phyloP scores from a whole-genome alignment of 305 asterid genomes.

The Fraxinus sp. region DNA sequence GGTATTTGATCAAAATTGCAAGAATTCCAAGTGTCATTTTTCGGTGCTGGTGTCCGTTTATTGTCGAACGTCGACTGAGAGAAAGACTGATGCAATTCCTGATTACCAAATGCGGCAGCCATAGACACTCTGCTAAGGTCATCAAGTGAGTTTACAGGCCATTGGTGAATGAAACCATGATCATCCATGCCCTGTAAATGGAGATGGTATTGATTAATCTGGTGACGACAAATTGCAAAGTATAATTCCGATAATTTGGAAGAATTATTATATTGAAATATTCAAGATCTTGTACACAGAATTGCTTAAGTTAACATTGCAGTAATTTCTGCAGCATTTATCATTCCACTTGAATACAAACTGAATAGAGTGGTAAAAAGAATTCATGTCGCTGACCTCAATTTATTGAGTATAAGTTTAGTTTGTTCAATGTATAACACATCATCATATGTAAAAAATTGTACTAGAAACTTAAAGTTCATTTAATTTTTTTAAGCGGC shows the following conservation, averaged over 20 bases:
- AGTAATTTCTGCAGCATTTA: background rate
- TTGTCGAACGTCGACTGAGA: slow-evolving; percentile 28
- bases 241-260: background rate
- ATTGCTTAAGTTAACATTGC: background rate
- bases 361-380: background rate
- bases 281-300: background rate
- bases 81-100: slow-evolving; percentile 26
- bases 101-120: slow-evolving; percentile 29
- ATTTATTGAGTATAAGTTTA: background rate
- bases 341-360: background rate
- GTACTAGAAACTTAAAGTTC: background rate
- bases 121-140: slow-evolving; percentile 32
- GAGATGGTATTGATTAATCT: background rate
- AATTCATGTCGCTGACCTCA: background rate
- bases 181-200: slow-evolving; percentile 47
- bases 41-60: slow-evolving; percentile 37
- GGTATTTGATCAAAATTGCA: slow-evolving; percentile 27
- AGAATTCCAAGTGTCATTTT: slow-evolving; percentile 29
- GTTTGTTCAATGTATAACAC: background rate
- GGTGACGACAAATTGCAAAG: background rate
- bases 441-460: background rate
- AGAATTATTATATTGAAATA: background rate
- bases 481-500: background rate
- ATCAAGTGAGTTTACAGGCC: slow-evolving; percentile 36
- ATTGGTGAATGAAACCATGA: slow-evolving; percentile 40